A percentile compares a stretch with the other conserved stretches of the same genome.
Conservation (phyloP, 805 yeast species). For the Starmera amethionina region DNA sequence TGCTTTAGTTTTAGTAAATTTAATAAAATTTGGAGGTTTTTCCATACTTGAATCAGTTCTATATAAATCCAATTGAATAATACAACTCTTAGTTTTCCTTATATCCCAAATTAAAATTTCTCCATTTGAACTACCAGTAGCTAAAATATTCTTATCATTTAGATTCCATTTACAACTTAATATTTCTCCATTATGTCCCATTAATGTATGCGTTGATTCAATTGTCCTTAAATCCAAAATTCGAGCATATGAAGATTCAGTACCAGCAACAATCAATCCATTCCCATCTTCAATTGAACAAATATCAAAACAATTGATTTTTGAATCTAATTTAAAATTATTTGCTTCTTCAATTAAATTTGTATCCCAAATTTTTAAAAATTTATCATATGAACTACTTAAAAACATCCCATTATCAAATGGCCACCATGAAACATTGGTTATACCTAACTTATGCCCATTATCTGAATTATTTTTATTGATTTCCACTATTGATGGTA, state of each 20-base stretch:
- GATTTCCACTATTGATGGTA: conserved; percentile 6
- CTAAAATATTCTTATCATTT: conserved; percentile 43
- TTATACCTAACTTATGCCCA: conserved; percentile 65
- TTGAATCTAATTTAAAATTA: conserved; percentile 47
- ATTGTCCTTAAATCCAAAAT: conserved; percentile 66
- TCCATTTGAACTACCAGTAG: conserved; percentile 78
- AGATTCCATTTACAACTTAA: conserved; percentile 74
- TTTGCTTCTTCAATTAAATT: conserved; percentile 55
- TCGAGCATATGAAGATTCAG: conserved; percentile 60
- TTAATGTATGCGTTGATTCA: conserved; percentile 61
- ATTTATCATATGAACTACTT: conserved; percentile 70
- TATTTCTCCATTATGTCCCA: conserved; percentile 44
- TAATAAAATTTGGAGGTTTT: conserved; percentile 12
- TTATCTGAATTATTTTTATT: conserved; percentile 15
- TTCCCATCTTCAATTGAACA: conserved; percentile 29
- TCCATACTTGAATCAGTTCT: conserved; percentile 26
- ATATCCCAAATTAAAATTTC: conserved; percentile 81
- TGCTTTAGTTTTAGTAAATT: conserved; percentile 34
- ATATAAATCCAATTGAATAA: conserved; percentile 52
- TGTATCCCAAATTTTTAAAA: conserved; percentile 77
- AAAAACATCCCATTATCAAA: conserved; percentile 79
- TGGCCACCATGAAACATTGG: conserved; percentile 82
- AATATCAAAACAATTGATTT: conserved; percentile 61
- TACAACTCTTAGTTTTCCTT: conserved; percentile 53
- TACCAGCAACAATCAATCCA: conserved; percentile 59